These are phyloP conservation scores for Theobroma grandiflorum DNA, from an alignment of 441 rosid genomes.

Conservation along the genomic window DNA sequence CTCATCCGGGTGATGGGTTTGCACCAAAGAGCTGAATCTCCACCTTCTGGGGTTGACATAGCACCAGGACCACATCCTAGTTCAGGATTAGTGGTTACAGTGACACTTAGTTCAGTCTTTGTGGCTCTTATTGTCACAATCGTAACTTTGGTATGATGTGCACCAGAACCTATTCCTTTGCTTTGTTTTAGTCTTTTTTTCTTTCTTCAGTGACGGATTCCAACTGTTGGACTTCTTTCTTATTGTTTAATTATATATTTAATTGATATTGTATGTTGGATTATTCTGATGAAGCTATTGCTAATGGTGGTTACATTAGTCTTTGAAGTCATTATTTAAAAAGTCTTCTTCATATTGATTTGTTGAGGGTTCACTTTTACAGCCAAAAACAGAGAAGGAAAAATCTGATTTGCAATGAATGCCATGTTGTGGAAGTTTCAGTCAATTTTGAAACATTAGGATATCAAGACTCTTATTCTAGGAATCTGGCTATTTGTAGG, in stretches of 20 bases:
- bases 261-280: not conserved
- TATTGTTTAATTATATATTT: no score
- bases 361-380: not conserved
- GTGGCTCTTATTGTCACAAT: constrained; percentile 18
- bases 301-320: no score
- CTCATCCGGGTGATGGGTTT: constrained; percentile 76
- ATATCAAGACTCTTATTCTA: not conserved
- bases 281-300: no score
- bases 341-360: not conserved
- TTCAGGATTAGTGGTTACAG: constrained; percentile 38
- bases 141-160: not conserved
- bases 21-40: constrained; percentile 50
- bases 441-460: not conserved
- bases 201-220: constrained; percentile 1
- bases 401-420: not conserved
- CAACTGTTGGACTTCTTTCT: not conserved
- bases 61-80: constrained; percentile 48
- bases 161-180: not conserved
- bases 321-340: not conserved
- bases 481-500: not conserved
- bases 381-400: not conserved
- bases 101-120: constrained; percentile 22
- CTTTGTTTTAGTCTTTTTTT: not conserved
- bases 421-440: not conserved
- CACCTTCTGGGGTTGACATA: constrained; percentile 40